phyloP scores from a whole-genome alignment of 768 basidiomycete genomes.

The Paxillus ammoniavirescens region DNA sequence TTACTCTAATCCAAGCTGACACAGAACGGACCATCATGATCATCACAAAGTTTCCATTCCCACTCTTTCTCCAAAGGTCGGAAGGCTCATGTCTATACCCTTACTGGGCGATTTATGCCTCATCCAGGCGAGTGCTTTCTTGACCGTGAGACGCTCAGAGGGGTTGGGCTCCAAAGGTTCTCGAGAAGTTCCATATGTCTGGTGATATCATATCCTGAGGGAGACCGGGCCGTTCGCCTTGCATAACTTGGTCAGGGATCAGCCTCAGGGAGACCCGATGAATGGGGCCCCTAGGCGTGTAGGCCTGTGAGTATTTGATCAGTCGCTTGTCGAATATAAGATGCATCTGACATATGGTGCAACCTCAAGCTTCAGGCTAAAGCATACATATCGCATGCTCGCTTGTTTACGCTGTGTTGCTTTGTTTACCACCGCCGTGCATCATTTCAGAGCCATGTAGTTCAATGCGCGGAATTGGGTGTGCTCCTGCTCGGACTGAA shows the following conservation, averaged over 20 bases:
- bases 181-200: slow-evolving; percentile 32
- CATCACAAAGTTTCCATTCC: slow-evolving; percentile 6
- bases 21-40: background rate
- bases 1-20: background rate
- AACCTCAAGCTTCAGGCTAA: too few species aligned
- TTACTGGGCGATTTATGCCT: slow-evolving; percentile 11
- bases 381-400: slow-evolving; percentile 40
- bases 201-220: too few species aligned
- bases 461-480: slow-evolving; percentile 9
- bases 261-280: background rate
- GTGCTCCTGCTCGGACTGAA: slow-evolving; percentile 17
- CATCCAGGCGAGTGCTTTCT: slow-evolving; percentile 25
- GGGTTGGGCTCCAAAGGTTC: slow-evolving; percentile 24
- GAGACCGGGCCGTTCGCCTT: slow-evolving; percentile 1
- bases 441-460: slow-evolving; percentile 31
- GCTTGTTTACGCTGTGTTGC: slow-evolving; percentile 23
- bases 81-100: slow-evolving; percentile 1
- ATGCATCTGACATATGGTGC: slow-evolving; percentile 28
- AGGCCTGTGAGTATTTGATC: slow-evolving; percentile 9
- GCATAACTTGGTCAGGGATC: background rate
- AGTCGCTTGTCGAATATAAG: background rate
- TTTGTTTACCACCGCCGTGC: background rate
- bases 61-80: slow-evolving; percentile 16
- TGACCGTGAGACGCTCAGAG: slow-evolving; percentile 22
- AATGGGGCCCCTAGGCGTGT: slow-evolving; percentile 17